A percentile compares a stretch with the other conserved stretches of the same genome.
These are phyloP conservation scores for Capronia epimyces DNA, from an alignment of 2,329 filamentous ascomycete genomes.

Conservation along the genomic window DNA sequence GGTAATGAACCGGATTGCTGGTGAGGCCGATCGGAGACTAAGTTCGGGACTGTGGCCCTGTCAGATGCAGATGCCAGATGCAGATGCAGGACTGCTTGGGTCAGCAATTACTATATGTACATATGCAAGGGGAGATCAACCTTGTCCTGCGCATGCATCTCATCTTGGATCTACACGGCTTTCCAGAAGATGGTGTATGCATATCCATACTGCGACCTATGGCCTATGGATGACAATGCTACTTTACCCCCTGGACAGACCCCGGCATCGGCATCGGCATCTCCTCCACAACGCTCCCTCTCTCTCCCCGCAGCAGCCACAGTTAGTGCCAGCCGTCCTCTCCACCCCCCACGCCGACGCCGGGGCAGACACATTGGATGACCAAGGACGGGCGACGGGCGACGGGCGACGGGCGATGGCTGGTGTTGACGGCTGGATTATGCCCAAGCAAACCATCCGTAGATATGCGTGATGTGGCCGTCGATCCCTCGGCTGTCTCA, in stretches of 20 bases:
- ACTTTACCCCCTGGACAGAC: neutral
- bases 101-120: neutral
- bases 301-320: slow-evolving; percentile 2
- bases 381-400: neutral
- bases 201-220: neutral
- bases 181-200: neutral
- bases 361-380: neutral
- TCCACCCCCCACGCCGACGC: slow-evolving; percentile 16
- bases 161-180: neutral
- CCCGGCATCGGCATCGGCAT: too few relatives aligned
- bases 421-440: slow-evolving; percentile 5
- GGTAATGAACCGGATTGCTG: neutral
- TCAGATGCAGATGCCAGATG: neutral
- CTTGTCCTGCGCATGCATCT: neutral
- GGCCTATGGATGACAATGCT: neutral
- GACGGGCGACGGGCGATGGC: neutral
- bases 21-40: too few relatives aligned
- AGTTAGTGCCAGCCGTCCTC: neutral
- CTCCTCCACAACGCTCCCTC: neutral
- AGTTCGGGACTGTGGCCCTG: neutral
- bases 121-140: neutral
- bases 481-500: slow-evolving; percentile 9
- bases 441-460: neutral
- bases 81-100: neutral
- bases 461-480: neutral